Evolutionary conservation across 257 asterid genomes (phyloP).

Genomic region (Nicotiana sylvestris): DNA sequence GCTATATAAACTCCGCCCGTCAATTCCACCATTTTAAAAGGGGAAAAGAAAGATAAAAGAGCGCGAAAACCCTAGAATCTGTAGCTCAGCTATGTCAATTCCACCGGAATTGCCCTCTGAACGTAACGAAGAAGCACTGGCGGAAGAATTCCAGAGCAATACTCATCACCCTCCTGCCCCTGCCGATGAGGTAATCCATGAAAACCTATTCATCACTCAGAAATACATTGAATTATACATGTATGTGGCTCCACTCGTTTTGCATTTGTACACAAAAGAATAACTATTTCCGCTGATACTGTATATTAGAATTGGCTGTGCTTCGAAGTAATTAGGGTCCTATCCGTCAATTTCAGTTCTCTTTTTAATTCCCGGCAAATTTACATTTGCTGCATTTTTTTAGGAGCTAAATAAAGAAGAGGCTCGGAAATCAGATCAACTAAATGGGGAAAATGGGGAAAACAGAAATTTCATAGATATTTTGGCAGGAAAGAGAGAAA

Average conservation of each 20-base stretch:
- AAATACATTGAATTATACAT: background rate
- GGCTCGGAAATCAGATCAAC: too few species aligned
- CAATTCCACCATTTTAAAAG: background rate
- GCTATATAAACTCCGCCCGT: background rate
- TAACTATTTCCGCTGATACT: background rate
- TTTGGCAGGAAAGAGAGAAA: too few species aligned
- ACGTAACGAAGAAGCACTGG: conserved; percentile 25
- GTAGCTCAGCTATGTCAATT: conserved; percentile 25
- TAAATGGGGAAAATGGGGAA: too few species aligned
- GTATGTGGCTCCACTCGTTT: background rate
- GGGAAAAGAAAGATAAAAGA: background rate
- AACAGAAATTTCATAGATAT: too few species aligned
- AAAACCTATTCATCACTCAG: background rate
- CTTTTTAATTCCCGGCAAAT: background rate
- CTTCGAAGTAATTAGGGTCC: background rate
- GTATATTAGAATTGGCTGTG: background rate
- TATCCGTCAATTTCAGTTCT: background rate
- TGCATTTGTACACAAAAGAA: too few species aligned
- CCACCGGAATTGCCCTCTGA: conserved; percentile 22
- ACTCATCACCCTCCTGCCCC: conserved; percentile 83
- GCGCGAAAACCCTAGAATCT: conserved; percentile 11
- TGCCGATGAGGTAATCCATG: conserved; percentile 57
- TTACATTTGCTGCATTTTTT: background rate
- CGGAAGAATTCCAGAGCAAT: conserved; percentile 26
- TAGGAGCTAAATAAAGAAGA: too few species aligned